These are phyloP conservation scores for Nothomitra cinnamomea DNA, from an alignment of 2,329 filamentous ascomycete genomes.

Conservation along the genomic window DNA sequence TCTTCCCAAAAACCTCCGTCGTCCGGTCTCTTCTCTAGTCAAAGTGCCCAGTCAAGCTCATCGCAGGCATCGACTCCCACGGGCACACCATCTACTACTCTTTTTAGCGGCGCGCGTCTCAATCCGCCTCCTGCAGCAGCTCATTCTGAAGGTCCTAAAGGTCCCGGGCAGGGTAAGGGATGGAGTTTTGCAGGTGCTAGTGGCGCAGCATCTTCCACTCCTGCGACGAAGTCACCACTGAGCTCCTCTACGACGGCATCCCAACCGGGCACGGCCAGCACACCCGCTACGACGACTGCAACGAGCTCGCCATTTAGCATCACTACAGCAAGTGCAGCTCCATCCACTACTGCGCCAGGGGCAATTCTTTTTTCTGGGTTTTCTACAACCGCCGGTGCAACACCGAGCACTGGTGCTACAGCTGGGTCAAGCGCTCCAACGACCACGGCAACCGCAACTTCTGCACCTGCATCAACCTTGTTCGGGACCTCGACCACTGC, in stretches of 20 bases:
- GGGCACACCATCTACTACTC: neutral
- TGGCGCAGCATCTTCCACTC: neutral
- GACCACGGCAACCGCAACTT: constrained; percentile 9
- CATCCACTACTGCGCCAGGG: neutral
- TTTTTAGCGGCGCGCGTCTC: neutral
- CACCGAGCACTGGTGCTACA: constrained; percentile 11
- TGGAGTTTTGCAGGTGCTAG: neutral
- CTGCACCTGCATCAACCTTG: constrained; percentile 9
- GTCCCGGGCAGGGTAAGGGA: neutral
- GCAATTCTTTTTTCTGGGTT: neutral
- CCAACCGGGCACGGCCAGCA: neutral
- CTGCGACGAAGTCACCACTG: neutral
- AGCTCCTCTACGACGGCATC: neutral
- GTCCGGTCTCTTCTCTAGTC: neutral
- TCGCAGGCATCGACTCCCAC: neutral
- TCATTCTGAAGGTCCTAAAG: neutral
- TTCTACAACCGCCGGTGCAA: neutral
- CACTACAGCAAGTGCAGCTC: neutral
- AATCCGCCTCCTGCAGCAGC: neutral
- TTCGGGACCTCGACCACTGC: neutral
- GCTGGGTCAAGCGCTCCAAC: constrained; percentile 12
- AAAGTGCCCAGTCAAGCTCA: neutral
- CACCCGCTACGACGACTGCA: neutral
- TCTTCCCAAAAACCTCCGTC: neutral
- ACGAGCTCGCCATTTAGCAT: neutral